Evolutionary conservation across 1,284 basidiomycete genomes (phyloP), one percentile per base, ranked within the genome.

Genomic region (Tilletia caries): DNA sequence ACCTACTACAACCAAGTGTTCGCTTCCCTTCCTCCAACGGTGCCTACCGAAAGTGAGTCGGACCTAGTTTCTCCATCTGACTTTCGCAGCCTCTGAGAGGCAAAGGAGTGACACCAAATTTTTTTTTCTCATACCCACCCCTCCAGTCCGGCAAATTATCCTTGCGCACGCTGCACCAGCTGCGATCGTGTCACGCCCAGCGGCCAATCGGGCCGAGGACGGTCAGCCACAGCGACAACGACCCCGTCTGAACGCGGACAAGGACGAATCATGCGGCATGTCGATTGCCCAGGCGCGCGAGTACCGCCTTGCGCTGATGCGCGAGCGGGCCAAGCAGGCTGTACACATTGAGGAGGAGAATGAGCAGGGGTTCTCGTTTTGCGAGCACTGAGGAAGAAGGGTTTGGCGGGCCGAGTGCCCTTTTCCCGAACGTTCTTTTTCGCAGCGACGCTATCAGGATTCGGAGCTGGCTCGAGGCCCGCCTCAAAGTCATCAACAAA

Each of bases 281-380:
- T 12, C 32, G 29, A 27, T 62, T 8, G 58, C 27, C 29, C 29
- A 62, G 32, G 58, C 58, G 32, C 58, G 58, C 18, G 58, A 13
- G 3, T 62, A 62, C 32, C 58, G 58, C 12, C 27, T 62, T 20
- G 58, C 13, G 29, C 58, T 62, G 32, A 62, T 62, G 58, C 58
- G 58, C 32, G 58, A 62, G 32, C 58, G 58, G 6, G 58, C 58
- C 3, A n/a, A 13, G 27, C 58, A 62, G 32, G 32, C 58, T 20
- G 58, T 62, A 5, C 32, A 33, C 6, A 33, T 62, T 34, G 58
- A 62, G 29, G 58, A 62, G 29, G 33, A 18, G 32, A 62, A 62
- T n/a, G 58, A 62, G 32, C 10, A 13, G 13, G 58, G 58, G 18
- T 62, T 62, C 33, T 34, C 32, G 10, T 62, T 62, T 23, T 62